These are phyloP conservation scores for Pichia eremophila DNA, from an alignment of 805 yeast species.

Conservation along the genomic window DNA sequence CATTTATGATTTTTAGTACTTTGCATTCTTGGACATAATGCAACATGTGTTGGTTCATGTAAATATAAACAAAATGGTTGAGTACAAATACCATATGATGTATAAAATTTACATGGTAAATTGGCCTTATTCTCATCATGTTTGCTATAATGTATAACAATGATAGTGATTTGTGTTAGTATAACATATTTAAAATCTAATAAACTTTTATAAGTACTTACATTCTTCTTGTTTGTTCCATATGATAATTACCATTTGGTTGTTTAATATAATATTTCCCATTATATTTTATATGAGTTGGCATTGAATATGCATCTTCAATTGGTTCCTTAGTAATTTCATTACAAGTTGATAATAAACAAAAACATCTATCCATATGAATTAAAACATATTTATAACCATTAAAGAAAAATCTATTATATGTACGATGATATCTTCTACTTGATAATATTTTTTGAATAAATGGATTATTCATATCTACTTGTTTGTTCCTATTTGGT, in stretches of 20 bases:
- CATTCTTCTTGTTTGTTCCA: constrained; percentile 1
- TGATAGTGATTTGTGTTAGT: neutral
- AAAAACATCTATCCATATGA: constrained; percentile 31
- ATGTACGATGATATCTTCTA: neutral
- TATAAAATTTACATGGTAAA: constrained; percentile 19
- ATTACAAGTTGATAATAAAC: constrained; percentile 26
- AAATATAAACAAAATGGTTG: constrained; percentile 45
- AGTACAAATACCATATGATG: constrained; percentile 37
- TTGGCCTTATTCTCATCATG: neutral
- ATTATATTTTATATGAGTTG: constrained; percentile 10
- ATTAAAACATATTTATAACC: constrained; percentile 36
- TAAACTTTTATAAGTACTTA: neutral
- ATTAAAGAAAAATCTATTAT: constrained; percentile 36
- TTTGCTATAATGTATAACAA: neutral
- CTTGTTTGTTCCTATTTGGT: neutral
- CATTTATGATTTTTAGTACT: constrained; percentile 35
- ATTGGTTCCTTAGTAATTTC: constrained; percentile 10
- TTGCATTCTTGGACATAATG: constrained; percentile 42
- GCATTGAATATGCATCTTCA: constrained; percentile 14
- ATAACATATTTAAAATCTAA: neutral
- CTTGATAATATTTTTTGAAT: neutral
- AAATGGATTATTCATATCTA: neutral
- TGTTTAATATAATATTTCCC: constrained; percentile 16
- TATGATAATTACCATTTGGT: constrained; percentile 17
- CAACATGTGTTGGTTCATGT: constrained; percentile 43